Base-by-base conservation (phyloP, 176 grass and related monocot genomes). In the Oryza glumipatula region DNA sequence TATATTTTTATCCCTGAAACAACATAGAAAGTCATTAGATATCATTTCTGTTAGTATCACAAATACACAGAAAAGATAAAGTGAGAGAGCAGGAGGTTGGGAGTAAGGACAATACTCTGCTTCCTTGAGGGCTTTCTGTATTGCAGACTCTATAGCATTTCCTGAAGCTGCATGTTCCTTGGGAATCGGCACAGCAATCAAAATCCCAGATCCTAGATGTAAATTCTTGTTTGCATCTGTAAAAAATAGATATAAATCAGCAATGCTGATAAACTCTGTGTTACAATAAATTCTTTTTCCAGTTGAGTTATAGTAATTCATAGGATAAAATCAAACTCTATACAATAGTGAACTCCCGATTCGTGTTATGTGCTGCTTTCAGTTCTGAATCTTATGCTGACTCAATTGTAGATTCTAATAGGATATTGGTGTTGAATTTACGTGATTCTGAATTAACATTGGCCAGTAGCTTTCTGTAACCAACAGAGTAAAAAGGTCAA, bases 131-230 rank as follows among this genome's bases (percentile, higher is more conserved):
- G 95, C 80, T 78, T 90, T 88, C 80, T 95, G 92, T 91, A 98
- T 92, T 83, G 93, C 92, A 49, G 82, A 86, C 44, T 98, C 95
- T 89, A 98, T 95, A 80, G 91, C 51, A 64, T 89, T 90, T 83
- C 95, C 93, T 77, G 89, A 91, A 86, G 89, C 87, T 43, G 85
- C 92, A 73, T 98, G 71, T 47, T 95, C 72, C 83, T 93, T 91
- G 16, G 87, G 95, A 83, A 95, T 88, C 33, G 95, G 95, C 32
- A 93, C 95, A 76, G 95, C 93, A 82, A 98, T 92, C 76, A 98
- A 71, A 49, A 95, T 87, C 46, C 95, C 93, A 65, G 90, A 91
- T 88, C 80, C 87, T 41, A 98, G 93, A 89, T 85, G 64, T 70
- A 95, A 78, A 73, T 84, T 91, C 56, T 72, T 76, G 87, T 91